phyloP scores from a whole-genome alignment of 2,329 filamentous ascomycete species.

The Fusarium annulatum region DNA sequence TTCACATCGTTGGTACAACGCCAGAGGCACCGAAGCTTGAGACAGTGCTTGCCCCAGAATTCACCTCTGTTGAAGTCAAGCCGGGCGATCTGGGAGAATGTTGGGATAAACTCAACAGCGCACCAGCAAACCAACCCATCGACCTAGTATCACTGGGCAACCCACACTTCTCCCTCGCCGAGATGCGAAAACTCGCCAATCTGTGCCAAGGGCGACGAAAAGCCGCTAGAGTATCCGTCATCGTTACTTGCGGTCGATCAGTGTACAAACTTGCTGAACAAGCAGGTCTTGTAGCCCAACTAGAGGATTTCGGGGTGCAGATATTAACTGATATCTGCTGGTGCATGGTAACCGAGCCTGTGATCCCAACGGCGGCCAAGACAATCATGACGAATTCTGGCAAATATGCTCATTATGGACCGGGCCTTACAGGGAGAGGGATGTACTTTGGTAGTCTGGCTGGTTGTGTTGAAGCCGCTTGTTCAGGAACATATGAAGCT shows the following conservation, averaged over 20 bases:
- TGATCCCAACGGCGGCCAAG: conserved; percentile 8
- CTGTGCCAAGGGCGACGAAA: conserved; percentile 2
- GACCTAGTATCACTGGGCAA: conserved; percentile 34
- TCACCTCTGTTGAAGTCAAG: neutral
- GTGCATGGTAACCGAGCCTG: conserved; percentile 30
- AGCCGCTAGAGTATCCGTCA: neutral
- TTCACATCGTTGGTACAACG: conserved; percentile 33
- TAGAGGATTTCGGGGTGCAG: conserved; percentile 17
- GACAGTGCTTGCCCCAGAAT: neutral
- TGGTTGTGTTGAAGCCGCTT: conserved; percentile 41
- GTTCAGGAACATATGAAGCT: conserved; percentile 6
- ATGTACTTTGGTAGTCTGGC: conserved; percentile 44
- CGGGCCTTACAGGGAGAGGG: conserved; percentile 20
- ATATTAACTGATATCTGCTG: conserved; percentile 33
- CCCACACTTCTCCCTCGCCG: conserved; percentile 31
- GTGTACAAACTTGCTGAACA: conserved; percentile 29
- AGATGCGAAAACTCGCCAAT: conserved; percentile 13
- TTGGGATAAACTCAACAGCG: conserved; percentile 29
- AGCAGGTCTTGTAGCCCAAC: conserved; percentile 8
- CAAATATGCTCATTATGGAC: conserved; percentile 37
- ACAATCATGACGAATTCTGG: conserved; percentile 35
- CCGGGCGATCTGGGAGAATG: neutral
- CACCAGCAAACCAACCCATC: neutral
- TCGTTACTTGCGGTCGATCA: conserved; percentile 22
- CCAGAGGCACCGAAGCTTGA: conserved; percentile 29